Conservation (phyloP, 2,329 filamentous ascomycete species). For the Exophiala mesophila region DNA sequence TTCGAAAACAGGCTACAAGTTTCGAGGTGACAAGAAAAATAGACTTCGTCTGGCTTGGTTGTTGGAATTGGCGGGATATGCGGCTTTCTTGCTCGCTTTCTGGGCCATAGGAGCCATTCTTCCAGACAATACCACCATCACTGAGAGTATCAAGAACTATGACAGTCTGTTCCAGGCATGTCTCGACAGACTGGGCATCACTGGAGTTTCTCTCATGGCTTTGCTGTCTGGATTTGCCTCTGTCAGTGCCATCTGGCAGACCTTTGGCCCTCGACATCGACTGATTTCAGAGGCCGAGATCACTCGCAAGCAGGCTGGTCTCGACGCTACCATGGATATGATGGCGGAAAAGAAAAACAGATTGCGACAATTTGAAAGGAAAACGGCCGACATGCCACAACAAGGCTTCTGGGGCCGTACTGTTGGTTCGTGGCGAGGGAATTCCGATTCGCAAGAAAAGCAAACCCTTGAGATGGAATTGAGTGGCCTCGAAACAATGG, state of each 20-base stretch:
- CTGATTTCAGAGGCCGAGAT: constrained; percentile 70
- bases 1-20: constrained; percentile 54
- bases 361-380: constrained; percentile 61
- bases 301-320: constrained; percentile 68
- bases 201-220: constrained; percentile 82
- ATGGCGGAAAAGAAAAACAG: constrained; percentile 68
- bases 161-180: constrained; percentile 52
- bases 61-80: constrained; percentile 59
- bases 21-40: constrained; percentile 55
- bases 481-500: constrained; percentile 74
- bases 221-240: constrained; percentile 83
- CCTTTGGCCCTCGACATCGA: constrained; percentile 61
- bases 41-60: constrained; percentile 58
- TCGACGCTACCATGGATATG: constrained; percentile 76
- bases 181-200: constrained; percentile 67
- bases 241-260: constrained; percentile 83
- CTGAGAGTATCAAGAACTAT: constrained; percentile 31
- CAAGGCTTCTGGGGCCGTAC: constrained; percentile 68
- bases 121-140: constrained; percentile 41
- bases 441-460: constrained; percentile 50
- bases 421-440: constrained; percentile 57
- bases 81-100: constrained; percentile 66
- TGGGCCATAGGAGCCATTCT: constrained; percentile 69
- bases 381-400: constrained; percentile 44
- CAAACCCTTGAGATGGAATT: constrained; percentile 66